phyloP scores from a whole-genome alignment of 768 basidiomycete genomes.

The Termitomyces sp. region DNA sequence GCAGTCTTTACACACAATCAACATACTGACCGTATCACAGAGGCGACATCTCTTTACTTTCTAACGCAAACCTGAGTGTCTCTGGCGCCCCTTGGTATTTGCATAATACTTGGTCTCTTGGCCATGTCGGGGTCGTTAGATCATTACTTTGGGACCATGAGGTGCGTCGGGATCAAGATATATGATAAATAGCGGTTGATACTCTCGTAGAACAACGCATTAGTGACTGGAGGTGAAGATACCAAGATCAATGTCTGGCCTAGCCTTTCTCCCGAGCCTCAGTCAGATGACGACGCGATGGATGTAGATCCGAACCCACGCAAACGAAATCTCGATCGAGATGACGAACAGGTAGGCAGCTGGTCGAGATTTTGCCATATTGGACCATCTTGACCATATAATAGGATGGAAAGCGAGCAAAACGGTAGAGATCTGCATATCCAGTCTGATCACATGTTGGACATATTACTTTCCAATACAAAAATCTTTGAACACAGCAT shows the following conservation, averaged over 20 bases:
- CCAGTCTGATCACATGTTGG: neutral
- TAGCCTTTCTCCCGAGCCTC: conserved; percentile 11
- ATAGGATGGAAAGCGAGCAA: conserved; percentile 20
- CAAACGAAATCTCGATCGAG: conserved; percentile 24
- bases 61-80: conserved; percentile 38
- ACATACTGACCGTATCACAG: conserved; percentile 28
- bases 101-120: conserved; percentile 50
- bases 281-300: conserved; percentile 21
- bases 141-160: conserved; percentile 56
- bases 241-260: conserved; percentile 45
- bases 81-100: conserved; percentile 47
- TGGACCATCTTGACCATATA: neutral
- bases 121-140: conserved; percentile 58
- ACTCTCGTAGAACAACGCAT: conserved; percentile 31
- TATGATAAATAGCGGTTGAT: neutral
- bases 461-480: conserved; percentile 72
- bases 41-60: conserved; percentile 58
- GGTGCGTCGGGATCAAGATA: conserved; percentile 26
- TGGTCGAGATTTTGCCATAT: neutral
- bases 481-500: conserved; percentile 81
- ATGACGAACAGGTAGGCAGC: conserved; percentile 23
- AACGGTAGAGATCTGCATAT: conserved; percentile 7
- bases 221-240: conserved; percentile 54
- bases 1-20: neutral
- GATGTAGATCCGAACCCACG: conserved; percentile 24